Evolutionary conservation across 2,329 filamentous ascomycete species (phyloP).

Genomic region (Plenodomus biglobosus): DNA sequence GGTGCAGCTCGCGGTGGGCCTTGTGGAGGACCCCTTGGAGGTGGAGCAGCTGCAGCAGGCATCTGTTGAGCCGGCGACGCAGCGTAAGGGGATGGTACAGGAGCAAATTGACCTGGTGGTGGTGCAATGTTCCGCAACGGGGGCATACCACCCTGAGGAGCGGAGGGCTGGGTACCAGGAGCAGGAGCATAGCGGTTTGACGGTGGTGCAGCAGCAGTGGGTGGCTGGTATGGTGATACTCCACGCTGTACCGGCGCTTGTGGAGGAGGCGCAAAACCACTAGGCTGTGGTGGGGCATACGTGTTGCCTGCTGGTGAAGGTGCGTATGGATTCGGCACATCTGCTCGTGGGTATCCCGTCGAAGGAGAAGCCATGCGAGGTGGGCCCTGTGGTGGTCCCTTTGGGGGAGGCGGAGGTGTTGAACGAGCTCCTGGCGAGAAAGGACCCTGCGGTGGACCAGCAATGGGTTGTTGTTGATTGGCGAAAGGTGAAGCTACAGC

Average conservation of each 20-base stretch:
- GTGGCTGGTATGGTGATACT: slow-evolving; percentile 82
- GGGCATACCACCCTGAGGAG: slow-evolving; percentile 42
- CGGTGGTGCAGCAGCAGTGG: slow-evolving; percentile 66
- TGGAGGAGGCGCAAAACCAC: slow-evolving; percentile 49
- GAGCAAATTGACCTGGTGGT: slow-evolving; percentile 43
- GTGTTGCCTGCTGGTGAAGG: slow-evolving; percentile 54
- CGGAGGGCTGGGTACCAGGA: slow-evolving; percentile 57
- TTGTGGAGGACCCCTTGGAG: slow-evolving; percentile 41
- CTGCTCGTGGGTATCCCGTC: slow-evolving; percentile 51
- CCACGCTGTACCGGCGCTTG: slow-evolving; percentile 69
- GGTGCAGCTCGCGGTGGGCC: slow-evolving; percentile 51
- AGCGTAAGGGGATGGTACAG: slow-evolving; percentile 25
- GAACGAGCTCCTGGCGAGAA: slow-evolving; percentile 62
- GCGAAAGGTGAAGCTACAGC: slow-evolving; percentile 76
- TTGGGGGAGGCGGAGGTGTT: slow-evolving; percentile 79
- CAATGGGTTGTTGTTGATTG: slow-evolving; percentile 59
- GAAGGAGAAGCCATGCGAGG: slow-evolving; percentile 68
- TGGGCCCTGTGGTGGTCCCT: slow-evolving; percentile 59
- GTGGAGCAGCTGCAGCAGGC: slow-evolving; percentile 46
- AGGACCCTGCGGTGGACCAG: slow-evolving; percentile 56
- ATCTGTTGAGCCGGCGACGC: slow-evolving; percentile 39
- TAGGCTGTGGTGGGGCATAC: slow-evolving; percentile 60
- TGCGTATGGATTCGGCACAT: slow-evolving; percentile 63
- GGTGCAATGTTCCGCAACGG: slow-evolving; percentile 49
- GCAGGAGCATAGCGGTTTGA: slow-evolving; percentile 66